Conservation (phyloP, 2,329 filamentous ascomycete species). For the Bertia moriformis region DNA sequence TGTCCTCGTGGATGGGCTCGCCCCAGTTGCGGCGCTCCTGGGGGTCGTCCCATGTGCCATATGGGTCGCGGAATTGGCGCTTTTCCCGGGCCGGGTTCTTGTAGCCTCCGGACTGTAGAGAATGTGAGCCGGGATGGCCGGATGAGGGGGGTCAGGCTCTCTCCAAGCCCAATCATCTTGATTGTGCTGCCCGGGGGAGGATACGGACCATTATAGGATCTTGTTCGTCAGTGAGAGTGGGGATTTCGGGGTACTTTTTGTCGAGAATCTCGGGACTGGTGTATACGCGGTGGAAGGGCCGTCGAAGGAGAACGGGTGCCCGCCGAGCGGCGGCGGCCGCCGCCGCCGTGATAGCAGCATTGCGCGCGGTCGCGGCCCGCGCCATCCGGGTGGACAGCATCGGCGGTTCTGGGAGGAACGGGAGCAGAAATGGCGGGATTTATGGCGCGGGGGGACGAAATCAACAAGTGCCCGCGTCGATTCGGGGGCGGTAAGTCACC, state of each 20-base stretch:
- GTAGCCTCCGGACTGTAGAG: constrained; percentile 65
- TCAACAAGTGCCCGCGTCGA: no score
- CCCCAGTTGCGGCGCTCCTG: constrained; percentile 95
- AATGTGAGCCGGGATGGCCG: constrained; percentile 8
- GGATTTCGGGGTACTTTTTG: constrained; percentile 33
- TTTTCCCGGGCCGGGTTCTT: constrained; percentile 68
- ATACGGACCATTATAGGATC: constrained; percentile 55
- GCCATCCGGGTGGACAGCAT: constrained; percentile 48
- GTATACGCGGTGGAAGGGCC: constrained; percentile 34
- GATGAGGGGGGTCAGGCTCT: constrained; percentile 19
- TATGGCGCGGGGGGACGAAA: no score
- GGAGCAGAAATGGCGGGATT: no score
- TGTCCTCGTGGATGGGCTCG: constrained; percentile 90
- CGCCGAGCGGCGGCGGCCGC: constrained; percentile 31
- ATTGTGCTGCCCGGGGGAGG: no score
- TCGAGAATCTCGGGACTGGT: constrained; percentile 30
- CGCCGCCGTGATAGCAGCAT: no score
- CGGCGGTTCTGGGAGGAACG: no score
- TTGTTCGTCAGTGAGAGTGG: constrained; percentile 37
- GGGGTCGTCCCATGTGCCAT: constrained; percentile 92
- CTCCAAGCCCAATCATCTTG: constrained; percentile 13
- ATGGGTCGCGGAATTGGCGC: constrained; percentile 81
- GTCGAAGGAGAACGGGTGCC: constrained; percentile 39
- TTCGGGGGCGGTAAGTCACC: no score
- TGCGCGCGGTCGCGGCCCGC: constrained; percentile 33